phyloP scores from a whole-genome alignment of 2,329 filamentous ascomycete species.

The Coniella vitis region DNA sequence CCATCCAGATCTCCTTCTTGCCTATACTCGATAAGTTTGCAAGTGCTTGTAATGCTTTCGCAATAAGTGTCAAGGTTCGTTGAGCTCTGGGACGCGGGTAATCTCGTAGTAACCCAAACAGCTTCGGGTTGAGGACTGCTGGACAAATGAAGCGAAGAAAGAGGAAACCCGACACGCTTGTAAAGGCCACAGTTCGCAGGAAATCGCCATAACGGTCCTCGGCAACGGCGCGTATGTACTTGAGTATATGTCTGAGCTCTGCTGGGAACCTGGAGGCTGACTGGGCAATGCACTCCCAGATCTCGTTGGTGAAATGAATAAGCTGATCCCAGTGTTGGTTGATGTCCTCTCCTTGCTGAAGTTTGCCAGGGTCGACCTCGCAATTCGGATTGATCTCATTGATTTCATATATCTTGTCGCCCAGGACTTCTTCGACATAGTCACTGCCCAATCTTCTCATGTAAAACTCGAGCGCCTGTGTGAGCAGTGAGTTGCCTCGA shows the following conservation, averaged over 20 bases:
- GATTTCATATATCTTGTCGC: slow-evolving; percentile 81
- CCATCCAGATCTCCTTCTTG: slow-evolving; percentile 97
- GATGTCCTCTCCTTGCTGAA: slow-evolving; percentile 61
- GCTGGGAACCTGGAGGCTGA: slow-evolving; percentile 72
- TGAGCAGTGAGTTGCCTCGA: slow-evolving; percentile 87
- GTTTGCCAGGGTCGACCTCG: slow-evolving; percentile 85
- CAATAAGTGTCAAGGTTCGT: slow-evolving; percentile 82
- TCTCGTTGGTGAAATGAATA: slow-evolving; percentile 67
- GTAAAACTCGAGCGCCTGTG: slow-evolving; percentile 87
- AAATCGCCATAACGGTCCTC: slow-evolving; percentile 95
- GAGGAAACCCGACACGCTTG: slow-evolving; percentile 88
- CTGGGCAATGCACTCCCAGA: slow-evolving; percentile 76
- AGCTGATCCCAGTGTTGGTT: slow-evolving; percentile 78
- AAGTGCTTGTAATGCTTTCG: slow-evolving; percentile 84
- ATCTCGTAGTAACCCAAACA: slow-evolving; percentile 79
- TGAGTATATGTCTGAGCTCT: slow-evolving; percentile 77
- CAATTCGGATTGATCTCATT: slow-evolving; percentile 87
- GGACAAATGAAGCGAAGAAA: slow-evolving; percentile 95
- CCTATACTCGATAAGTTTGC: slow-evolving; percentile 89
- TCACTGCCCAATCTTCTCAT: slow-evolving; percentile 93
- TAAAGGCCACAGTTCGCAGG: slow-evolving; percentile 81
- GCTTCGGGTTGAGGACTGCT: slow-evolving; percentile 89
- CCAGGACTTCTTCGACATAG: slow-evolving; percentile 80
- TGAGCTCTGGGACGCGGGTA: slow-evolving; percentile 78
- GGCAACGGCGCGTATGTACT: slow-evolving; percentile 85